Base-by-base conservation (phyloP, 108 stramenopile species). In the Parmales sp. region DNA sequence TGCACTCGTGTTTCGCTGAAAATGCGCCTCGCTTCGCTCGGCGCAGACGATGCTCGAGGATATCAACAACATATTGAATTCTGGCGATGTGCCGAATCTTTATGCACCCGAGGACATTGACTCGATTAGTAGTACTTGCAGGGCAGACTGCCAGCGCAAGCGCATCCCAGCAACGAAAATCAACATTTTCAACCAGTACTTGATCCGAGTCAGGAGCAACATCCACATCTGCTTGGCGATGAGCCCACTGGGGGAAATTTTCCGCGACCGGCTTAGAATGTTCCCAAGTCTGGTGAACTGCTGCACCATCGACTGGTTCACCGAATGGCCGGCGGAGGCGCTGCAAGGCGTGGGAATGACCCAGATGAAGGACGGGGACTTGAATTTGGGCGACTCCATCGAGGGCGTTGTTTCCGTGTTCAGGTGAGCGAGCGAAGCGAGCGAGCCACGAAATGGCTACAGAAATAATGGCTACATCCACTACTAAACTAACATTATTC, bases 301-400 rank as follows among this genome's bases (percentile, higher is more conserved):
- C 54, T 67, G 69, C 37, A 83, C 84, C 20, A 85, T 85, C 45
- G 82, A 85, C 69, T 85, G 84, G 84, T 85, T 85, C 70, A 76
- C 79, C 0, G 80, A 85, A 34, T 85, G 84, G 84, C 84, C 83
- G 5, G 84, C 82, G 6, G 84, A 83, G 51, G 84, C 84, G 0
- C 66, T 85, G 11, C 71, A 78, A 46, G 69, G 72, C 31, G 84
- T 85, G 11, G 84, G 78, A 7, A 65, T 72, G 76, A 72, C 78
- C 11, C 54, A 65, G 69, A 54, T 85, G 46, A 38, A 64, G 28
- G 72, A 78, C 2, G 45, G 38, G 13, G 74, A 76, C 45, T 68
- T 74, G 2, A 76, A 76, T 45, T 51, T 81, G 1, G 77, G 79
- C 1, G 74, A 72, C 28, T 29, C 73, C 31, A 29, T 74, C 39